Percentiles rank a stretch among this genome's conserved stretches.
Evolutionary conservation across 75 land plant genomes (phyloP).

Genomic region (Pinus albicaulis): DNA sequence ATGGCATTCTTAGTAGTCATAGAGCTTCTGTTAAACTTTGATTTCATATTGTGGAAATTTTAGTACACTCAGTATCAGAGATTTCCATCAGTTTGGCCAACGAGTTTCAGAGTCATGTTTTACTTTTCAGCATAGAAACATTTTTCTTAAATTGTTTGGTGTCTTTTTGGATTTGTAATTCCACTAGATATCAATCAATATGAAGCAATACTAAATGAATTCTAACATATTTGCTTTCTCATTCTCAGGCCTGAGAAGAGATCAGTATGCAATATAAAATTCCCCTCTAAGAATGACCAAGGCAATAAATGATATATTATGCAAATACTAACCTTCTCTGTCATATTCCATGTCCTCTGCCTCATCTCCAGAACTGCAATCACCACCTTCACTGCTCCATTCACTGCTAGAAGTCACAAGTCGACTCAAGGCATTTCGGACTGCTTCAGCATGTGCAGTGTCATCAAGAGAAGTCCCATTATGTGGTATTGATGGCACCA

Average conservation of each 20-base stretch:
- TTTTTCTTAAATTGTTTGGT: neutral
- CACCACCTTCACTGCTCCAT: slow-evolving; percentile 3
- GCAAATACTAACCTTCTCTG: neutral
- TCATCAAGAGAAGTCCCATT: slow-evolving; percentile 11
- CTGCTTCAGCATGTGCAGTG: slow-evolving; percentile 22
- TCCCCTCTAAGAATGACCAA: too few relatives aligned
- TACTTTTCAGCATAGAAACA: neutral
- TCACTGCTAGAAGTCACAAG: slow-evolving; percentile 12
- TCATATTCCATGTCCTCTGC: slow-evolving; percentile 19
- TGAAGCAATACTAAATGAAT: neutral
- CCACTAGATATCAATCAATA: too few relatives aligned
- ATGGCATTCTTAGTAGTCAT: neutral
- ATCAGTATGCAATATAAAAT: neutral
- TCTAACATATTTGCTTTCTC: neutral
- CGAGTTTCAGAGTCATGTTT: neutral
- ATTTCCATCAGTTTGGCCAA: neutral
- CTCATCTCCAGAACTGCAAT: slow-evolving; percentile 27
- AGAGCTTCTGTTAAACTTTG: neutral
- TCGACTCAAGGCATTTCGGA: slow-evolving; percentile 16
- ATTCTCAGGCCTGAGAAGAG: neutral
- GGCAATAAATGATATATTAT: too few relatives aligned
- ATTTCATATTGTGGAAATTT: neutral
- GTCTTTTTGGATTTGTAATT: too few relatives aligned
- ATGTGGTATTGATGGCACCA: slow-evolving; percentile 1
- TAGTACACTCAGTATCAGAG: neutral